Evolutionary conservation across 2,329 filamentous ascomycete species (phyloP), one percentile per base, ranked within the genome.

Genomic region (Alternaria gansuensis): DNA sequence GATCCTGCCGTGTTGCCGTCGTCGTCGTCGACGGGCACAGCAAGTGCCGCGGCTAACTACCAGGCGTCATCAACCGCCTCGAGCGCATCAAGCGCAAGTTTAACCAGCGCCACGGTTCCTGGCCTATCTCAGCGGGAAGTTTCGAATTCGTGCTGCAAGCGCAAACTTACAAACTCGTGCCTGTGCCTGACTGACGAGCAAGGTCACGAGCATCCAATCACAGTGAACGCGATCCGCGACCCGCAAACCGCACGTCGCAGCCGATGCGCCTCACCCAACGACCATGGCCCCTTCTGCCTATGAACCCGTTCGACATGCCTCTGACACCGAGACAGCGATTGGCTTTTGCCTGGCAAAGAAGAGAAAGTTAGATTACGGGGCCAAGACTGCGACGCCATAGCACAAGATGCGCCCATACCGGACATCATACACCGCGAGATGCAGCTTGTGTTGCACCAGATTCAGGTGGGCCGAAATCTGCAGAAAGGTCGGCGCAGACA

Each of bases 401-500:
- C 14, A 51, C 39, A 49, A 29, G 55, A 50, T 31, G 40, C 51
- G 10, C 56, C 65, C 3, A 29, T 70, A 26, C 57, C 34, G n/a
- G 68, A 69, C 9, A 29, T 68, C 17, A 48, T 72, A 21, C 63
- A 62, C 24, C 59, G 59, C 50, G 65, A 74, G 53, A 43, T 68
- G 23, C 65, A 64, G 51, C 74, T 74, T 41, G 50, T 79, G 5
- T 70, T 73, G 6, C 75, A 69, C 29, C 73, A 78, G 45, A 68
- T 78, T 78, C 17, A 72, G 70, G 6, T 77, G 76, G 77, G 66
- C 78, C 4, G 78, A 80, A 45, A 70, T 77, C 21, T 78, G 77
- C 63, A 64, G 77, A n/a, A 71, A 76, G 36, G 67, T 75, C 3
- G 72, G 72, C 23, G 68, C 70, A 7, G 70, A 77, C 29, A 67